Base-by-base conservation (phyloP, 371 early-diverging fungal genomes). In the Cokeromyces recurvatus region DNA sequence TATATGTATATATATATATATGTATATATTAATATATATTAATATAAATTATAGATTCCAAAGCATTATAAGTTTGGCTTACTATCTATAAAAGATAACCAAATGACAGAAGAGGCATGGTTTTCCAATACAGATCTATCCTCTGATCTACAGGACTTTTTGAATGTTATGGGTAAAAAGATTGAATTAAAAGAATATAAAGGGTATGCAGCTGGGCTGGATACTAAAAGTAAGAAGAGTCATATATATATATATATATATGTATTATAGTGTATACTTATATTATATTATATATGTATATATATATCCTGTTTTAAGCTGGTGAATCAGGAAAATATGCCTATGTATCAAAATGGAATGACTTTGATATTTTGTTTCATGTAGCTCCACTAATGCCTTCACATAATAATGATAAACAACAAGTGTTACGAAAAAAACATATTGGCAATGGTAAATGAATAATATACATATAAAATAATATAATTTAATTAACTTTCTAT, bases 321-420 rank as follows among this genome's bases (percentile, higher is more conserved):
- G 84, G 84, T 41, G 78, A 86, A 57, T 81, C 89, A 3, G 93
- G 90, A 2, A 73, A 70, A 14, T 64, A 82, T 40, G 82, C 89
- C 2, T 82, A 87, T 66, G 59, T 82, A 43, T 86, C 88, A 2
- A 81, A 79, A 60, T 89, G 90, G 78, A 82, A 73, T 56, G 82
- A 81, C 16, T 81, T 81, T 48, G 86, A 89, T 46, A 79, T 93
- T 49, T 87, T 89, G 85, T 91, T 86, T 61, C 93, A 93, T 55
- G 86, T 91, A 0, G 77, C 87, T 4, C 82, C 91, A 2, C 43
- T 89, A 16, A 73, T 93, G 41, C 93, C 93, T 2, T 76, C 56
- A 58, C 78, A 75, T 42, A 66, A 62, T 7, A 74, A 67, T 9
- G 91, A 91, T 59, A 66, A 66, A 15, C 90, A 91, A 44, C 91